Evolutionary conservation across 495 filamentous ascomycete genomes (phyloP), one percentile per base, ranked within the genome.

Genomic region (Penicillium turbatum): DNA sequence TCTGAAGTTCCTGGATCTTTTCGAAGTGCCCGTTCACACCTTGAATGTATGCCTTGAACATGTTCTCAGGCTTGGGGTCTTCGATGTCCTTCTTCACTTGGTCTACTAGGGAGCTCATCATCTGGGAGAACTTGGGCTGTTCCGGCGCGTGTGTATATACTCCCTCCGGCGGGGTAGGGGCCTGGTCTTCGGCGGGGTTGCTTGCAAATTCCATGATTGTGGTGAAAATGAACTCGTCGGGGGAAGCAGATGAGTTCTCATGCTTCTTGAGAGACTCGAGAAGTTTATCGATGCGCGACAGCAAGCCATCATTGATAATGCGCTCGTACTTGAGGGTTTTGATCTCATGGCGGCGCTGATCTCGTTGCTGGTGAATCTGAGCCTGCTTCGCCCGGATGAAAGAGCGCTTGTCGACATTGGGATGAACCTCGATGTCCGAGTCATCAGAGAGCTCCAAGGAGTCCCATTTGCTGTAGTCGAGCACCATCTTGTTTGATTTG

Each of bases 301-400:
- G 82, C 21, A 98, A 78, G 30, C 88, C 86, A 74, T 96, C 89
- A 68, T 98, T 98, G 75, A 97, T 83, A 55, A 89, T 82, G 48
- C 88, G 86, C 72, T 98, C 92, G 70, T 92, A 97, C 73, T 91
- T 92, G 57, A 92, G 76, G 2, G 91, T 95, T 62, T 87, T 82
- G 67, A 98, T 97, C 64, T 95, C 85, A 63, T 88, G 82, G 60
- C 85, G 87, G 48, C 93, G 88, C 60, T 90, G 84, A 51, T 81
- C 75, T 38, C 93, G 86, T 66, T 96, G 86, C 64, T 87, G 81
- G 66, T 98, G 93, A 65, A 98, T 98, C 69, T 97, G 90, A 64
- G 87, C 85, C 72, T 97, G 93, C 75, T 97, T 98, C 51, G 93
- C 93, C 48, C 93, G 89, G 68, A 98, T 98, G 74, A 98, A 98